Conservation (phyloP, 2,329 filamentous ascomycete species). For the Neocatenulostroma microsporum region DNA sequence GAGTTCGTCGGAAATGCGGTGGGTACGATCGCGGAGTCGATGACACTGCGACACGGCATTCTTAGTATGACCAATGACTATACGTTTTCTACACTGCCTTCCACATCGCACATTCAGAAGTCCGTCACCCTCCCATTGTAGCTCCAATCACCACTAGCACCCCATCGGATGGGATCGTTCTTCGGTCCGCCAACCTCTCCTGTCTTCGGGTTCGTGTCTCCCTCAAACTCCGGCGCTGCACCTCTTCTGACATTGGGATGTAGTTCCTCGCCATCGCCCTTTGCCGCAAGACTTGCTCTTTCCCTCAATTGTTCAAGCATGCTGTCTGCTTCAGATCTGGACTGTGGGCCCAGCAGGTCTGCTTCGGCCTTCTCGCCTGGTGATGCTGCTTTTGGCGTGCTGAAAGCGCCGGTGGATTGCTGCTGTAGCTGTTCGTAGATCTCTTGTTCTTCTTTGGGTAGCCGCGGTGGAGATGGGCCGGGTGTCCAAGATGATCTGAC, state of each 20-base stretch:
- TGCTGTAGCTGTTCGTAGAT: constrained; percentile 82
- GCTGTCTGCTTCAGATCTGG: constrained; percentile 16
- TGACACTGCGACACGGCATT: too few relatives aligned
- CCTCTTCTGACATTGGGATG: constrained; percentile 67
- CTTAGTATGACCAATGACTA: too few relatives aligned
- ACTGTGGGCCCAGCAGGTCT: background rate
- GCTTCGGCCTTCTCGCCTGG: constrained; percentile 2
- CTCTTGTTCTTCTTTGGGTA: constrained; percentile 81
- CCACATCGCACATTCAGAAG: too few relatives aligned
- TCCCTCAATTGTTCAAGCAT: constrained; percentile 23
- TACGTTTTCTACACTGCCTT: background rate
- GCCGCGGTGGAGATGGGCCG: constrained; percentile 69
- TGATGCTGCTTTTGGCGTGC: constrained; percentile 47
- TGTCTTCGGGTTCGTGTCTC: constrained; percentile 84
- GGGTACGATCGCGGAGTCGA: too few relatives aligned
- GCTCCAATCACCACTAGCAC: constrained; percentile 70
- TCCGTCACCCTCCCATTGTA: constrained; percentile 94
- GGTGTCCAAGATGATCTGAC: constrained; percentile 17
- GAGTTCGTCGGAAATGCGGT: background rate
- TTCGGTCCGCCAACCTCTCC: constrained; percentile 95
- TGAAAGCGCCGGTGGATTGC: constrained; percentile 68
- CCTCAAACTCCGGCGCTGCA: constrained; percentile 83
- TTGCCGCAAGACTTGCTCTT: constrained; percentile 42
- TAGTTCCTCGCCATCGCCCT: constrained; percentile 55
- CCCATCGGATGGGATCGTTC: constrained; percentile 92